Percentiles rank a stretch among this genome's conserved stretches.
phyloP scores from a whole-genome alignment of 2,329 filamentous ascomycete species.

The Atkinsonella texensis region DNA sequence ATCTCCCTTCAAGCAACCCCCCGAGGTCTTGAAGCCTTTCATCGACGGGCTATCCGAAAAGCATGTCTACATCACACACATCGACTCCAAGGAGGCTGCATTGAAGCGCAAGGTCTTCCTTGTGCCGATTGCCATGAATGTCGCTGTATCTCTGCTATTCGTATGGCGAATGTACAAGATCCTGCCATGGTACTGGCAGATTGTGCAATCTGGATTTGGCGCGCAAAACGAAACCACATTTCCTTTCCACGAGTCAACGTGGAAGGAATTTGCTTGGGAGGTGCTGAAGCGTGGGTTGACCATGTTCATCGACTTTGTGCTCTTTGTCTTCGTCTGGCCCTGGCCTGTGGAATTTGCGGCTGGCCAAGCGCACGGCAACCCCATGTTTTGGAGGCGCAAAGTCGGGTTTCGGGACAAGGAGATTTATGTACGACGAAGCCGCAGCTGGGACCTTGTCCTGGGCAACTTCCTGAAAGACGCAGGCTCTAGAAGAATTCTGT shows the following conservation, averaged over 20 bases:
- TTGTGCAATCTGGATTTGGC: constrained; percentile 54
- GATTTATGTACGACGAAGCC: constrained; percentile 68
- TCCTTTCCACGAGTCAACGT: constrained; percentile 42
- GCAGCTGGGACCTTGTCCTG: constrained; percentile 55
- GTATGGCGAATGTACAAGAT: constrained; percentile 57
- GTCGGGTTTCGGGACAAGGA: constrained; percentile 71
- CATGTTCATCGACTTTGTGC: constrained; percentile 63
- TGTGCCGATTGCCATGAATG: constrained; percentile 67
- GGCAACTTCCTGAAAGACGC: constrained; percentile 39
- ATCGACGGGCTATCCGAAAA: constrained; percentile 51
- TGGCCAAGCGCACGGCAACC: constrained; percentile 45
- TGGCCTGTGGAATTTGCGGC: constrained; percentile 65
- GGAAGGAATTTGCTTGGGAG: constrained; percentile 42
- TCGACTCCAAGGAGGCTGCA: constrained; percentile 56
- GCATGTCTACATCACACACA: constrained; percentile 73
- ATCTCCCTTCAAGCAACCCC: constrained; percentile 55
- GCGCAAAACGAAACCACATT: constrained; percentile 55
- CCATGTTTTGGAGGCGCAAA: constrained; percentile 58
- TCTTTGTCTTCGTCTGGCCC: constrained; percentile 55
- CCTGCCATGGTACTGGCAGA: constrained; percentile 58
- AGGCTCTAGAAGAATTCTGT: constrained; percentile 44
- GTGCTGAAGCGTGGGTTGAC: constrained; percentile 47
- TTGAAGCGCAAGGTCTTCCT: constrained; percentile 77
- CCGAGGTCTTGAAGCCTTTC: constrained; percentile 52
- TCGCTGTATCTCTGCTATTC: constrained; percentile 52